Base-by-base conservation (phyloP, 257 asterid genomes). In the Asclepias syriaca region DNA sequence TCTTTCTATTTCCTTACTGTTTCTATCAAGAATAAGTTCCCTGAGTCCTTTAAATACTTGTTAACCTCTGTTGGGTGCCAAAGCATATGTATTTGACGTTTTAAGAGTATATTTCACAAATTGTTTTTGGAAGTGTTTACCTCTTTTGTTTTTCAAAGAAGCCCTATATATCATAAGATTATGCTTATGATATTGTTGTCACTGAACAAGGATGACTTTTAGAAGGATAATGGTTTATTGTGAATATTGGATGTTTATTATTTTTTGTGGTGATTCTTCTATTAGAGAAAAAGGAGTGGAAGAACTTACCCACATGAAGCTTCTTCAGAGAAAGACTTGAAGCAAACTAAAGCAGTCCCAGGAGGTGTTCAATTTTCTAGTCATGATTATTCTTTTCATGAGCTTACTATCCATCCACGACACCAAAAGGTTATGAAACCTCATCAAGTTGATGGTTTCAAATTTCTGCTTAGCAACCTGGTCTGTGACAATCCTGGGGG, bases 381-480 rank as follows among this genome's bases (percentile, higher is more conserved):
- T 53, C 34, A 72, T 65, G 93, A 84, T 50, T 81, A 86, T 70
- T 29, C 74, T 64, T 81, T 77, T 51, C 65, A 84, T 72, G 96
- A 87, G 50, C 84, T 94, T 60, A 49, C 81, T 77, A 90, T 89
- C 63, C 97, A 94, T 78, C 97, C 97, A 21, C 90, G 96, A 51
- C 97, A 93, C 76, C 72, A 69, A 65, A 91, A 87, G 82, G 87
- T 82, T 78, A 94, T 94, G 96, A 88, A 91, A 81, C 89, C 97
- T 67, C 97, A 91, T 79, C 97, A 91, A 83, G 69, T 83, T 58
- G 97, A 94, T 78, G 99, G 97, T 43, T 91, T 91, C 77, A 87
- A 91, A 60, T 94, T 91, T 79, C 89, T 91, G 53, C 79, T 87
- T 1, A 87, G 90, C 85, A 91, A 91, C 84, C 84, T 94, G 58